Evolutionary conservation across 352 stramenopile genomes (phyloP).

Genomic region (Globisporangium parvum): DNA sequence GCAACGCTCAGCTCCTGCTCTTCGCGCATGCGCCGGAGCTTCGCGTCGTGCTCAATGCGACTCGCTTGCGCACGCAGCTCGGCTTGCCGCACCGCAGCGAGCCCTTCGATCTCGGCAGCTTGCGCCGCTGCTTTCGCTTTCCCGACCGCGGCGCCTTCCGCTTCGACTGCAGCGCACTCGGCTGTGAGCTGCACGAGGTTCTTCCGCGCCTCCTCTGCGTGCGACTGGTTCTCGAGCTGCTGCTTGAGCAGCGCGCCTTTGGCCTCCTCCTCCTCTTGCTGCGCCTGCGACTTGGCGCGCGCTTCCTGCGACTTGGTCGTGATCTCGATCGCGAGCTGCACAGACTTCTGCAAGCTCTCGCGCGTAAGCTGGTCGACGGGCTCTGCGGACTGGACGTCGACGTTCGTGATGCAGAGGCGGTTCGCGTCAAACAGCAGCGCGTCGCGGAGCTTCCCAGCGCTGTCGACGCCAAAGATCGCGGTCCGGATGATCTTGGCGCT

Average conservation of each 20-base stretch:
- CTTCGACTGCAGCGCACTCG: conserved; percentile 64
- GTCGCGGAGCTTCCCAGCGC: conserved; percentile 41
- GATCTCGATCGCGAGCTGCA: conserved; percentile 83
- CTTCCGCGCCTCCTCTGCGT: conserved; percentile 66
- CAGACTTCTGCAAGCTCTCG: conserved; percentile 73
- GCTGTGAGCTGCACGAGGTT: conserved; percentile 68
- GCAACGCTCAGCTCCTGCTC: conserved; percentile 55
- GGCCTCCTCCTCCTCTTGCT: conserved; percentile 78
- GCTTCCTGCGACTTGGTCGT: conserved; percentile 81
- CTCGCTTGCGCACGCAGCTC: conserved; percentile 60
- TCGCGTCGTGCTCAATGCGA: conserved; percentile 60
- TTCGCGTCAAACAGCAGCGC: conserved; percentile 66
- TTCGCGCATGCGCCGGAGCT: conserved; percentile 44
- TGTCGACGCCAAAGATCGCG: conserved; percentile 70
- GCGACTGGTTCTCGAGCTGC: conserved; percentile 74
- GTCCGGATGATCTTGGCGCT: conserved; percentile 75
- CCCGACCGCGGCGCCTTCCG: conserved; percentile 57
- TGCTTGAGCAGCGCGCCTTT: conserved; percentile 68
- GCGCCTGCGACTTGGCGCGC: conserved; percentile 65
- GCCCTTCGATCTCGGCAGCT: conserved; percentile 65
- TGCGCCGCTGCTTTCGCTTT: conserved; percentile 51
- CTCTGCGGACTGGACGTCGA: conserved; percentile 76
- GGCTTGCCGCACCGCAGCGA: conserved; percentile 63
- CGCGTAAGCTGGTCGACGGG: conserved; percentile 67
- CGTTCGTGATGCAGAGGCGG: conserved; percentile 76